Percentiles rank a stretch among this genome's conserved stretches.
These are phyloP conservation scores for Zygosaccharomyces lentus DNA, from an alignment of 805 yeast genomes.

Conservation along the genomic window DNA sequence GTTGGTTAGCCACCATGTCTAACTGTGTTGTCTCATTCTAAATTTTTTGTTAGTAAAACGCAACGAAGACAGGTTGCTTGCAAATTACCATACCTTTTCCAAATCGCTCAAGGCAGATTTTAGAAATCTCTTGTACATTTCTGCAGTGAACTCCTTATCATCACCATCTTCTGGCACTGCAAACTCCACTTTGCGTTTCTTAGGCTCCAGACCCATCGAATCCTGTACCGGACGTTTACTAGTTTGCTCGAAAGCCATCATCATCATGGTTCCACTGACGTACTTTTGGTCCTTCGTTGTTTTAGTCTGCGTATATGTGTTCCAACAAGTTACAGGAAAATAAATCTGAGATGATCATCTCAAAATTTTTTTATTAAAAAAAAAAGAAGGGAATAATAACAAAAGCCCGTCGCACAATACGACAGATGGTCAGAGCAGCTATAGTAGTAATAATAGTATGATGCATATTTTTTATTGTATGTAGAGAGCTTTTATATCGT, in stretches of 20 bases:
- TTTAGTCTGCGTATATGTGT: neutral
- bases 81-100: conserved; percentile 46
- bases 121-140: conserved; percentile 44
- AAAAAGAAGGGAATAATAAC: neutral
- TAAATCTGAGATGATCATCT: conserved; percentile 13
- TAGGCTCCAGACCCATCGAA: conserved; percentile 17
- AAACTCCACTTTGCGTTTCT: conserved; percentile 34
- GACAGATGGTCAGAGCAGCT: neutral
- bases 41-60: conserved; percentile 18
- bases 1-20: conserved; percentile 55
- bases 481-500: conserved; percentile 1
- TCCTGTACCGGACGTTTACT: conserved; percentile 23
- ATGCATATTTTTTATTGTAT: conserved; percentile 1
- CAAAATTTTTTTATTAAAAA: conserved; percentile 14
- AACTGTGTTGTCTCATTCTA: conserved; percentile 51
- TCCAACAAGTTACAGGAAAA: neutral
- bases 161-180: conserved; percentile 10
- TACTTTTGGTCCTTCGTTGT: neutral
- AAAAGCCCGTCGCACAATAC: neutral
- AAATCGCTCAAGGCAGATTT: conserved; percentile 66
- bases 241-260: conserved; percentile 34
- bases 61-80: conserved; percentile 7
- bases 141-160: conserved; percentile 31
- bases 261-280: conserved; percentile 10
- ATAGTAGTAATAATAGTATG: neutral